Evolutionary conservation across 192 early-diverging fungal genomes (phyloP).

Genomic region (Entomortierella chlamydospora): DNA sequence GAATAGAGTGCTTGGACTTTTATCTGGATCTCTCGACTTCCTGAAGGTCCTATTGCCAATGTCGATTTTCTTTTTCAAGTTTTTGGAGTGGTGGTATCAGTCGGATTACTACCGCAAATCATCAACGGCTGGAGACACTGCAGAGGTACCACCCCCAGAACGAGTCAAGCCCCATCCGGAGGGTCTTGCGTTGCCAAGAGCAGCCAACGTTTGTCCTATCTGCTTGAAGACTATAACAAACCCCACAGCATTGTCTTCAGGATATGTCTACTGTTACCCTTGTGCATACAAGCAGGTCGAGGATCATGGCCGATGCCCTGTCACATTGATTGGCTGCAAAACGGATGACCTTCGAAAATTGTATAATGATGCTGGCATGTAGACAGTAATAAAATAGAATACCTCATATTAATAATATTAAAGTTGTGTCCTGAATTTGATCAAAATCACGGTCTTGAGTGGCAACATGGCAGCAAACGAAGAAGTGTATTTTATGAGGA

Average conservation of each 20-base stretch:
- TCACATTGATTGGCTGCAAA: constrained; percentile 71
- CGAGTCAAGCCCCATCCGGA: constrained; percentile 78
- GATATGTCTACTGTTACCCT: constrained; percentile 95
- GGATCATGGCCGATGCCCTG: constrained; percentile 79
- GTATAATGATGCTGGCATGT: constrained; percentile 63
- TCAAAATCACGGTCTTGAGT: too few relatives aligned
- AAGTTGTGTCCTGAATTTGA: too few relatives aligned
- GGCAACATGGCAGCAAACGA: too few relatives aligned
- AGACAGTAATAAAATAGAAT: too few relatives aligned
- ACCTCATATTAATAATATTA: too few relatives aligned
- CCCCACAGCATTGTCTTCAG: constrained; percentile 86
- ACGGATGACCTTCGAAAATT: constrained; percentile 74
- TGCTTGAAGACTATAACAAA: constrained; percentile 81
- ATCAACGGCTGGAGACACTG: constrained; percentile 50
- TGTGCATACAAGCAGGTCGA: constrained; percentile 85
- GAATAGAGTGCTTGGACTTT: constrained; percentile 43
- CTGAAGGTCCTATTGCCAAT: constrained; percentile 85
- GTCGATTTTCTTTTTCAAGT: constrained; percentile 93
- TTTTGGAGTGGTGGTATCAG: constrained; percentile 97
- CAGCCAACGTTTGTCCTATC: constrained; percentile 82
- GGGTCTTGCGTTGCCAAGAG: constrained; percentile 79
- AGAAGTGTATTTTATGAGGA: too few relatives aligned
- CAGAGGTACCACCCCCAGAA: constrained; percentile 80
- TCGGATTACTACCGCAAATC: constrained; percentile 79
- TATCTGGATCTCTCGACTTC: constrained; percentile 73